A percentile compares a stretch with the other conserved stretches of the same genome.
These are phyloP conservation scores for Hericium erinaceus DNA, from an alignment of 768 basidiomycete genomes.

Conservation along the genomic window DNA sequence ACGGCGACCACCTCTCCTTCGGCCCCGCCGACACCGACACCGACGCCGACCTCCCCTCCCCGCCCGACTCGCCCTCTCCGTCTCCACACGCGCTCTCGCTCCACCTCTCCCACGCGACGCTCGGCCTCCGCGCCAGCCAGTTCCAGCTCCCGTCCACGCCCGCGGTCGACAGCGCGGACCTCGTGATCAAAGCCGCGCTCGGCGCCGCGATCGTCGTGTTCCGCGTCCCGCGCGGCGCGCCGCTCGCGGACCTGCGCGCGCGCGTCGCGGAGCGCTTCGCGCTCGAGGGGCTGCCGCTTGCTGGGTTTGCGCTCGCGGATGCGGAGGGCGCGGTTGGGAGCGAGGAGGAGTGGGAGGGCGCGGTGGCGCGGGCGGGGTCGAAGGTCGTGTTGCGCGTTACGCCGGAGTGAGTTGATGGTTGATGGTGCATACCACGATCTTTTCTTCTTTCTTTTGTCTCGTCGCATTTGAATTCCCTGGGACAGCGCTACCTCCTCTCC, in stretches of 20 bases:
- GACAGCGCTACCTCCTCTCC: no score
- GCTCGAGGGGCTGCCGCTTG: slow-evolving; percentile 49
- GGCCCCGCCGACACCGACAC: not conserved
- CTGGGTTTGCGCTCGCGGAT: slow-evolving; percentile 49
- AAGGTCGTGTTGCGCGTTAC: not conserved
- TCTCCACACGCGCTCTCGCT: not conserved
- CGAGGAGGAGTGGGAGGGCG: slow-evolving; percentile 5
- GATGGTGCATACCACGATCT: no score
- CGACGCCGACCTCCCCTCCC: not conserved
- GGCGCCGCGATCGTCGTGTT: slow-evolving; percentile 56
- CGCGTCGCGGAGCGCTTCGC: slow-evolving; percentile 59
- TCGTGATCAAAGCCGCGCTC: slow-evolving; percentile 59
- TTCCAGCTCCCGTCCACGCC: slow-evolving; percentile 24
- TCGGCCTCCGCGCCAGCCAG: not conserved
- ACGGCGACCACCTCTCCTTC: not conserved
- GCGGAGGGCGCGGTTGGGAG: slow-evolving; percentile 29
- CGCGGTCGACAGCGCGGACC: slow-evolving; percentile 16
- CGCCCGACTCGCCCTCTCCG: not conserved
- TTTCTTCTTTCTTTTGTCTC: no score
- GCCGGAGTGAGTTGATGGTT: no score
- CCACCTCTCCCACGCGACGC: not conserved
- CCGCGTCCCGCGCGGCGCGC: slow-evolving; percentile 36
- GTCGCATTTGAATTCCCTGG: no score
- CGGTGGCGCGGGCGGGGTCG: slow-evolving; percentile 1
- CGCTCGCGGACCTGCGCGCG: slow-evolving; percentile 45